These are phyloP conservation scores for Phytophthora ramorum DNA, from an alignment of 352 stramenopile species.

Conservation along the genomic window DNA sequence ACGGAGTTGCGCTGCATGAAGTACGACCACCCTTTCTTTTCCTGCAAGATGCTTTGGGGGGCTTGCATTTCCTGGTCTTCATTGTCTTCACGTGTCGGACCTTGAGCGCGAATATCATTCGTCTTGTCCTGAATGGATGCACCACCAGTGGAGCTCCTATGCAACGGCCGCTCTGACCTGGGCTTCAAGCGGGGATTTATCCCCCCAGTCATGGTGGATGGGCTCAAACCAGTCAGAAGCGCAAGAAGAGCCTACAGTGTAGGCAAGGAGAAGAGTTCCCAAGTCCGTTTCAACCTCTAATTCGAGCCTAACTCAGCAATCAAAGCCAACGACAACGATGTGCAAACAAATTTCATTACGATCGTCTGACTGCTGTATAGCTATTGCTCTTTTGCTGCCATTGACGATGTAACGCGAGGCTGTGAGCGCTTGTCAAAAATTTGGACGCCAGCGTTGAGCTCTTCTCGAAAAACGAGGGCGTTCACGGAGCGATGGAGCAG, in stretches of 20 bases:
- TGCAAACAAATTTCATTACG: too few relatives aligned
- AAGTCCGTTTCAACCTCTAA: slow-evolving; percentile 16
- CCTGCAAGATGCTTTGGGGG: slow-evolving; percentile 1
- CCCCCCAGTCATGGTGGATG: slow-evolving; percentile 6
- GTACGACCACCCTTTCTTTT: slow-evolving; percentile 30
- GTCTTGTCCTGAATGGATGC: neutral
- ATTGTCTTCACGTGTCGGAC: slow-evolving; percentile 6
- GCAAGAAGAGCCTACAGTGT: neutral
- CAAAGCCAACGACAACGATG: too few relatives aligned
- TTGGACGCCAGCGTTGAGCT: slow-evolving; percentile 55
- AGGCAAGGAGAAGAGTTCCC: neutral
- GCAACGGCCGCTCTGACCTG: slow-evolving; percentile 11
- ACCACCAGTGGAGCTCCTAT: neutral
- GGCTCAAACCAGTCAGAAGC: neutral
- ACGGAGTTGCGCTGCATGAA: slow-evolving; percentile 36
- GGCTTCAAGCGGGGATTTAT: slow-evolving; percentile 1
- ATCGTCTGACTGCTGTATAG: too few relatives aligned
- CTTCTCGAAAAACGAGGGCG: slow-evolving; percentile 53
- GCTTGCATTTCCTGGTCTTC: slow-evolving; percentile 11
- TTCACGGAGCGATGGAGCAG: slow-evolving; percentile 62
- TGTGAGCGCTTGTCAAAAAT: slow-evolving; percentile 35
- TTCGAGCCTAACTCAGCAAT: neutral
- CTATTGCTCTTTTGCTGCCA: slow-evolving; percentile 4
- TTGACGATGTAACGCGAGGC: slow-evolving; percentile 6
- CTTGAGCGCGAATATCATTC: slow-evolving; percentile 21